Evolutionary conservation across 2,329 filamentous ascomycete genomes (phyloP), one percentile per base, ranked within the genome.

Genomic region (Polychaeton citri): DNA sequence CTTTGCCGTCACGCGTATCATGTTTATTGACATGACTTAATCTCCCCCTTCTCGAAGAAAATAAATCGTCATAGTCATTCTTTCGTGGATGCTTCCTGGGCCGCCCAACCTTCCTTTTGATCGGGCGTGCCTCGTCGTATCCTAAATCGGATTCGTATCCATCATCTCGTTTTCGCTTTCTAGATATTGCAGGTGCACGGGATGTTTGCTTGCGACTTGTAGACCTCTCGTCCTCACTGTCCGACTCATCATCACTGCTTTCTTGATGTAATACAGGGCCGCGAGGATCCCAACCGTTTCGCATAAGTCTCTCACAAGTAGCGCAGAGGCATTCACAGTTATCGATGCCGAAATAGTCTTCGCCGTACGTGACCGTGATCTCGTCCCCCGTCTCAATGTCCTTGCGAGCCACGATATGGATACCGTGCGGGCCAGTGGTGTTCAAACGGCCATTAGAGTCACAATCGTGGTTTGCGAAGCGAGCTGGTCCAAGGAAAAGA

Each of bases 381-480:
- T 98, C 90, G 41, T 98, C 87, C 3, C 87, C 90, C 1, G 81
- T 66, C 8, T 80, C 73, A 42, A 98, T 96, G 39, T 87, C 72
- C 45, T 78, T 76, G 21, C 77, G 75, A 2, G 90, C 85, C 34
- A 93, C 75, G 38, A 98, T 87, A 52, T 92, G 82, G 64, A 98
- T 95, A 21, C 85, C 85, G 39, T 87, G 78, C 38, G 79, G 75
- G 32, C 86, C 84, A 21, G 76, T 81, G 21, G 85, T 95, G 48
- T 83, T 79, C 31, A 98, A 71, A 52, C 79, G 75, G 6, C 87
- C 87, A 63, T 96, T 98, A 20, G 90, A 85, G 47, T 81, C 73
- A 62, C 90, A 98, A 58, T 98, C 90, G 60, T 98, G 90, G 54
- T 98, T 98, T 18, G 90, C 86, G 57, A 98, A 96, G 34, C 90